Conservation (phyloP, 805 yeast genomes). For the Saccharomycopsis microspora region DNA sequence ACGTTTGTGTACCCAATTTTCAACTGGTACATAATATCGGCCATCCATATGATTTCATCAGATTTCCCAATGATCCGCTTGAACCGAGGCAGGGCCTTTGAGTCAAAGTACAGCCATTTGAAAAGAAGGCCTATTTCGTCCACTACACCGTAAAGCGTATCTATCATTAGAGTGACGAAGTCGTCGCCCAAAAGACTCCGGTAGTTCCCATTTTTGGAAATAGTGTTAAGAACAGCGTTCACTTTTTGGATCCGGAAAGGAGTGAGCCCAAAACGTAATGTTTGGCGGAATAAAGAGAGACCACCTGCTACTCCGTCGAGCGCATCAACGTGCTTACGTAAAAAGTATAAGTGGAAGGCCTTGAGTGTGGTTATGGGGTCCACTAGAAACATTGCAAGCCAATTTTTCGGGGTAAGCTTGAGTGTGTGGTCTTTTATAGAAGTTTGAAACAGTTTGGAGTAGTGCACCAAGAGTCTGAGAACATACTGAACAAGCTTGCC, state of each 20-base stretch:
- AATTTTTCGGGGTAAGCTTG: not conserved
- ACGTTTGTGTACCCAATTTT: not conserved
- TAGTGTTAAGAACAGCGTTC: not conserved
- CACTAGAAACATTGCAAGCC: not conserved
- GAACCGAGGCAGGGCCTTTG: constrained; percentile 4
- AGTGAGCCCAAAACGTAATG: constrained; percentile 16
- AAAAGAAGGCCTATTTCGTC: constrained; percentile 16
- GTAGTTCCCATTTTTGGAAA: not conserved
- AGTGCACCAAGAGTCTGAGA: constrained; percentile 6
- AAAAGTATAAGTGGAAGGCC: constrained; percentile 4
- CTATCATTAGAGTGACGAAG: constrained; percentile 9
- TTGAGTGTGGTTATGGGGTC: not conserved
- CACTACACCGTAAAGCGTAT: constrained; percentile 15
- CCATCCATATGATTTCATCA: constrained; percentile 15
- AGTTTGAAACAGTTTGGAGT: constrained; percentile 9
- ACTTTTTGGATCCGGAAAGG: constrained; percentile 9
- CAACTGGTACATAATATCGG: constrained; percentile 14
- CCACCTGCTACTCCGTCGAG: constrained; percentile 11
- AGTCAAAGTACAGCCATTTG: constrained; percentile 6
- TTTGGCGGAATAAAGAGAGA: constrained; percentile 14
- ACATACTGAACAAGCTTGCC: constrained; percentile 14
- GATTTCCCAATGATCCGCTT: constrained; percentile 2
- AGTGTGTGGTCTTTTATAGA: no score
- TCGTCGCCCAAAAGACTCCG: constrained; percentile 1
- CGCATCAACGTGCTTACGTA: constrained; percentile 6